Evolutionary conservation across 2,329 filamentous ascomycete genomes (phyloP).

Genomic region (Podosphaera fusca): DNA sequence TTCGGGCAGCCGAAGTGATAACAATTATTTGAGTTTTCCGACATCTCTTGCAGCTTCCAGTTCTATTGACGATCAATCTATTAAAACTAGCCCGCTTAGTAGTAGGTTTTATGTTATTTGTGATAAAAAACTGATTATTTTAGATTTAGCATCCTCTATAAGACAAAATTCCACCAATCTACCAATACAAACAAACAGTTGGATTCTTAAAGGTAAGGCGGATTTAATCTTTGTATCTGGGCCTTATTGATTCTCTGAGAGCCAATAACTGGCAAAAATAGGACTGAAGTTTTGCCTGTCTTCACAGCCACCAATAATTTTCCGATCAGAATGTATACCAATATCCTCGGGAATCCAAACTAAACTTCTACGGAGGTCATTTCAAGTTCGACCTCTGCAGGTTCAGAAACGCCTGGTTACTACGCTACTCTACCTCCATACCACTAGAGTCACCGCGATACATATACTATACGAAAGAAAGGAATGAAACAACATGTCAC

Average conservation of each 20-base stretch:
- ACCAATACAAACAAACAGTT: neutral
- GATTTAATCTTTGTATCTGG: neutral
- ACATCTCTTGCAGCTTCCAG: neutral
- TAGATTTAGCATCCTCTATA: neutral
- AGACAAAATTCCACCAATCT: neutral
- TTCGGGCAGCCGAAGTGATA: neutral
- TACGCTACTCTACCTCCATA: neutral
- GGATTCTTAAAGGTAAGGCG: neutral
- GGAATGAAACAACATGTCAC: too few species aligned
- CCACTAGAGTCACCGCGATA: neutral
- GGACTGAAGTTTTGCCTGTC: neutral
- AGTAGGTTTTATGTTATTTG: neutral
- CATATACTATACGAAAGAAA: too few species aligned
- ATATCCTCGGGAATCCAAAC: neutral
- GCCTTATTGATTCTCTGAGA: neutral
- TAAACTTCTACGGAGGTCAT: neutral
- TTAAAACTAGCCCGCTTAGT: neutral
- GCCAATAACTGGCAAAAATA: neutral
- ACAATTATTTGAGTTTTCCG: neutral
- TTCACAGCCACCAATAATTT: neutral
- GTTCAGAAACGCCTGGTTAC: neutral
- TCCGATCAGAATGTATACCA: neutral
- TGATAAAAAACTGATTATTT: neutral
- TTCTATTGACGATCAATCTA: neutral
- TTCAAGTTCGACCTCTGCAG: neutral